Evolutionary conservation across 1,139 yeast species (phyloP).

Genomic region (Candida tetrigidarum): DNA sequence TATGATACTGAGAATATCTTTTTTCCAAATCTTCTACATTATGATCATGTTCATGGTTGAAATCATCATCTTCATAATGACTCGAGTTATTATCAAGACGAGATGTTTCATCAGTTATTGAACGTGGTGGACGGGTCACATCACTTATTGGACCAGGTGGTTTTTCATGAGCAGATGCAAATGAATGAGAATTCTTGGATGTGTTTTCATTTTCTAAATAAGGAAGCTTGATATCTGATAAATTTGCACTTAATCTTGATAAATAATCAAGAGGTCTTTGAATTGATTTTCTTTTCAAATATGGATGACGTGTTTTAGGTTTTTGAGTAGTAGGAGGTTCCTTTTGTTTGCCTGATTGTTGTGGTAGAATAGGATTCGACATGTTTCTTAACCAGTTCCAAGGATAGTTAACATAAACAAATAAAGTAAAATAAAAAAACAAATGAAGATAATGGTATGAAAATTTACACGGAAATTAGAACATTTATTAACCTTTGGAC

Average conservation of each 20-base stretch:
- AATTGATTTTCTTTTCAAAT: not conserved
- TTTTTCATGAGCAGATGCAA: too few relatives aligned
- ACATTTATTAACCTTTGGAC: not conserved
- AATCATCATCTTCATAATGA: not conserved
- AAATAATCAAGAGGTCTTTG: conserved; percentile 4
- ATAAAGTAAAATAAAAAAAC: not conserved
- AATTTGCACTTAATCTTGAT: conserved; percentile 5
- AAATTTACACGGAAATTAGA: not conserved
- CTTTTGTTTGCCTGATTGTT: too few relatives aligned
- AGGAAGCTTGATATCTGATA: conserved; percentile 6
- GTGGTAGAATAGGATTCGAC: not conserved
- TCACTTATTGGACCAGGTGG: too few relatives aligned
- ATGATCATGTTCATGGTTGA: too few relatives aligned
- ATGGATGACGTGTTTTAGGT: conserved; percentile 3
- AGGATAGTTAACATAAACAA: too few relatives aligned
- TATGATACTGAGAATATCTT: too few relatives aligned
- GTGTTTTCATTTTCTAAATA: conserved; percentile 4
- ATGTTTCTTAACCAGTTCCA: too few relatives aligned
- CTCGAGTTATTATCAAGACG: not conserved
- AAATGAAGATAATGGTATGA: not conserved
- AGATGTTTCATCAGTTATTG: not conserved
- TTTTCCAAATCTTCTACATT: too few relatives aligned
- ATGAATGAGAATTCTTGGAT: too few relatives aligned
- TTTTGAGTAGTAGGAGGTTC: not conserved
- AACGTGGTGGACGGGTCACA: too few relatives aligned